Conservation (phyloP, 345 rosid genomes). For the Moringa oleifera region DNA sequence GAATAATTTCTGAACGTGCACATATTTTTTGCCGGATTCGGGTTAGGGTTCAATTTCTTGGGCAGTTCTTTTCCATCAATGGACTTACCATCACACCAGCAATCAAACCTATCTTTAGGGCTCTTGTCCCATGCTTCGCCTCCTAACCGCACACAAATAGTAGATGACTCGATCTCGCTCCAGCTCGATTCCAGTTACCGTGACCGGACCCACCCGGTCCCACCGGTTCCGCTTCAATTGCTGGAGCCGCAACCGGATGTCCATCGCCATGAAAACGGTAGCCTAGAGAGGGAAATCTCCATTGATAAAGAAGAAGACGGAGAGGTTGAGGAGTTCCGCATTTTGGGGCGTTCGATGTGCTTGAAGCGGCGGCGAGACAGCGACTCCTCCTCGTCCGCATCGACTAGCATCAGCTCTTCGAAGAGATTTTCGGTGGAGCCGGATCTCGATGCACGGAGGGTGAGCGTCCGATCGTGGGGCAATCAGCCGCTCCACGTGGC, state of each 20-base stretch:
- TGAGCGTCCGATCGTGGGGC: slow-evolving; percentile 63
- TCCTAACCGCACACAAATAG: slow-evolving; percentile 18
- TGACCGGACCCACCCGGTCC: slow-evolving; percentile 24
- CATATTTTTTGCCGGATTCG: slow-evolving; percentile 50
- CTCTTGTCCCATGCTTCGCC: slow-evolving; percentile 40
- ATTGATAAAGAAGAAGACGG: slow-evolving; percentile 27
- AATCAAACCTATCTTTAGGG: slow-evolving; percentile 44
- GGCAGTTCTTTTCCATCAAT: too few relatives aligned
- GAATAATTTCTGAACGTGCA: slow-evolving; percentile 36
- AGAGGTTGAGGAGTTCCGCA: slow-evolving; percentile 57
- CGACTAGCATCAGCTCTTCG: slow-evolving; percentile 28
- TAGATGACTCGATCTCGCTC: slow-evolving; percentile 40
- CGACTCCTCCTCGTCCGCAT: too few relatives aligned
- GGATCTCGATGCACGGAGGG: slow-evolving; percentile 50
- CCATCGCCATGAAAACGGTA: too few relatives aligned
- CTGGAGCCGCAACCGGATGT: too few relatives aligned
- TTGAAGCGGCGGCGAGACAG: slow-evolving; percentile 66
- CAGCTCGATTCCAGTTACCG: slow-evolving; percentile 34
- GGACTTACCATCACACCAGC: too few relatives aligned
- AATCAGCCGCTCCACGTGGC: slow-evolving; percentile 58
- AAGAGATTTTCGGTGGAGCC: slow-evolving; percentile 37
- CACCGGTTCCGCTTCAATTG: slow-evolving; percentile 47
- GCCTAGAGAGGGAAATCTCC: slow-evolving; percentile 21
- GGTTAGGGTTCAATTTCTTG: too few relatives aligned
- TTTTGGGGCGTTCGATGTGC: slow-evolving; percentile 72